phyloP scores from a whole-genome alignment of 169 alveolate genomes.

The Besnoitia besnoiti region DNA sequence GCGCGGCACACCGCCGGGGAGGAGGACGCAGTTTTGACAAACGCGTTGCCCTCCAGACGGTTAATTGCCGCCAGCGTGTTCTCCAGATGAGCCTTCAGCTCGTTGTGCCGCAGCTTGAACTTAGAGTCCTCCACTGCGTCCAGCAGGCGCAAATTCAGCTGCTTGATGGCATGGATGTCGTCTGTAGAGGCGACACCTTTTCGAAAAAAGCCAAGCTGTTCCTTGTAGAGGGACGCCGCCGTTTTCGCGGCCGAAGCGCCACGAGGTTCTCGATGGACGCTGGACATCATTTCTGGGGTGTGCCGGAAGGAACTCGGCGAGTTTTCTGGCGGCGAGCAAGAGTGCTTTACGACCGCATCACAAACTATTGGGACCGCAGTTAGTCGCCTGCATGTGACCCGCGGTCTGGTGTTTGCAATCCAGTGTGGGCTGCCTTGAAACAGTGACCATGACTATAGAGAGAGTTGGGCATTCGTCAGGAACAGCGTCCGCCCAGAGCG shows the following conservation, averaged over 20 bases:
- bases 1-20: background rate
- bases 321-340: too few relatives aligned
- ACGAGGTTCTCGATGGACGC: background rate
- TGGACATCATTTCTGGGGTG: background rate
- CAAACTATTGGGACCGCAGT: too few relatives aligned
- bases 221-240: conserved; percentile 17
- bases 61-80: conserved; percentile 3
- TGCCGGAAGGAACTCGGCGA: too few relatives aligned
- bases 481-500: too few relatives aligned
- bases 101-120: conserved; percentile 20
- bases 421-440: too few relatives aligned
- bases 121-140: conserved; percentile 12
- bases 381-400: too few relatives aligned
- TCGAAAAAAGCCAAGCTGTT: conserved; percentile 11
- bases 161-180: conserved; percentile 14
- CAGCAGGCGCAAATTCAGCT: conserved; percentile 5
- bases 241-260: background rate
- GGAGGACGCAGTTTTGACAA: background rate
- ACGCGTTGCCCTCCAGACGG: background rate
- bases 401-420: too few relatives aligned
- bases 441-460: too few relatives aligned
- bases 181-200: background rate
- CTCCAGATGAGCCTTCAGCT: conserved; percentile 25
- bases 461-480: too few relatives aligned
- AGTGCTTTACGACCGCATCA: too few relatives aligned